Evolutionary conservation across 805 yeast genomes (phyloP), one percentile per base, ranked within the genome.

Genomic region (Candida stauntonica): DNA sequence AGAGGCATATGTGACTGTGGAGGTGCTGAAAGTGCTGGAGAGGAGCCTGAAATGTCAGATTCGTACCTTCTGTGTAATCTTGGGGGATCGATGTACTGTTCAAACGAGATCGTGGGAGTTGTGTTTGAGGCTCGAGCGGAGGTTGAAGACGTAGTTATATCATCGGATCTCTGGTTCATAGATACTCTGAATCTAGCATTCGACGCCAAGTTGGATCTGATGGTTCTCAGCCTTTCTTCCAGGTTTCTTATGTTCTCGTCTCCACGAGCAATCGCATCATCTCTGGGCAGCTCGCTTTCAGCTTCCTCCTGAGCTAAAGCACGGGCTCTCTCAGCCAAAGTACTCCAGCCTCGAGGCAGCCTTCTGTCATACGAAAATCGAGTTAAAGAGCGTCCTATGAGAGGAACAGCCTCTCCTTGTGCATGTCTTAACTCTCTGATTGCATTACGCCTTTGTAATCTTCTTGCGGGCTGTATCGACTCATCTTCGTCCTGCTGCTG

Each of bases 381-480:
- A 6, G 7, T 26, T 20, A 34, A 19, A 5, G 31, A 28, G 3
- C 37, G 37, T 17, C 26, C 20, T 3, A 27, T 24, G 11, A 34
- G 37, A 12, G 37, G 37, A 3, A 28, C 37, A 15, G 37, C 31
- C 17, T 34, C 37, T 5, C 32, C 37, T 5, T 27, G 31, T 3
- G 36, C 30, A 13, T 20, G 32, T 14, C 37, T 36, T 2, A 40
- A 36, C n/a, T 35, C 37, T 17, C 44, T 30, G 33, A 41, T 41
- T 23, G 44, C 44, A 15, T 41, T 41, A n/a, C 38, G 32, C 21
- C 44, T 18, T 15, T 33, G 40, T 6, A 41, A 31, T 11, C 44
- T 19, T 23, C 41, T 26, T 12, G 38, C 38, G 3, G 44, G 41
- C 13, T 41, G 41, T 3, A 36, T n/a, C 12, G 37, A 11, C 16